Evolutionary conservation across 2,329 filamentous ascomycete genomes (phyloP).

Genomic region (Calonectria pseudoreteaudii): DNA sequence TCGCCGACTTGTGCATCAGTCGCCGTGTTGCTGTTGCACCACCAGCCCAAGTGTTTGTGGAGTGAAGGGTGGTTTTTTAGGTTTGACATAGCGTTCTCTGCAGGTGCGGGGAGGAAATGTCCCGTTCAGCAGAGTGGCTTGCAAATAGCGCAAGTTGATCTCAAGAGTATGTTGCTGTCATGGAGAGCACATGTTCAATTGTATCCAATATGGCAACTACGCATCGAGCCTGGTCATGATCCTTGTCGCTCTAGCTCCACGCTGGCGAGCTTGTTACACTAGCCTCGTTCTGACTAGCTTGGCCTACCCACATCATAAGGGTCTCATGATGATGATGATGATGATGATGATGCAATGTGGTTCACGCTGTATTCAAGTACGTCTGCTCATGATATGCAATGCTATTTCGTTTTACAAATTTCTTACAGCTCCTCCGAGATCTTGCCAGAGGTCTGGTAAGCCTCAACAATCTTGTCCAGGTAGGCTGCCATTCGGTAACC

Average conservation of each 20-base stretch:
- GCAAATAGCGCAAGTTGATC: neutral
- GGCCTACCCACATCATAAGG: neutral
- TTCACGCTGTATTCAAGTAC: slow-evolving; percentile 12
- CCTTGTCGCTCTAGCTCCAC: neutral
- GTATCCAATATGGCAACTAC: neutral
- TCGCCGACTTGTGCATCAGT: neutral
- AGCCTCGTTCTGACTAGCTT: neutral
- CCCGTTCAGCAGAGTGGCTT: neutral
- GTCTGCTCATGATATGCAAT: neutral
- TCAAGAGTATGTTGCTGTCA: neutral
- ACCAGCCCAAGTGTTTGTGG: neutral
- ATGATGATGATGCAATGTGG: neutral
- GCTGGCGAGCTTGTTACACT: neutral
- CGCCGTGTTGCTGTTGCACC: neutral
- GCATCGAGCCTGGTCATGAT: neutral
- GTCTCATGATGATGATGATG: neutral
- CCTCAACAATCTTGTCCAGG: slow-evolving; percentile 71
- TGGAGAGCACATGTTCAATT: neutral
- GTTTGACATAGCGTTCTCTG: too few species aligned
- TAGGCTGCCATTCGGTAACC: slow-evolving; percentile 77
- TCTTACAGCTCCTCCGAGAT: slow-evolving; percentile 46
- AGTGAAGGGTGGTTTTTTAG: neutral
- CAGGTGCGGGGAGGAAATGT: neutral
- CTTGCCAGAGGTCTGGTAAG: slow-evolving; percentile 41
- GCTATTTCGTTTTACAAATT: neutral